Percentiles rank a stretch among this genome's conserved stretches.
Evolutionary conservation across 257 asterid species (phyloP).

Genomic region (Forsythia suspensa): DNA sequence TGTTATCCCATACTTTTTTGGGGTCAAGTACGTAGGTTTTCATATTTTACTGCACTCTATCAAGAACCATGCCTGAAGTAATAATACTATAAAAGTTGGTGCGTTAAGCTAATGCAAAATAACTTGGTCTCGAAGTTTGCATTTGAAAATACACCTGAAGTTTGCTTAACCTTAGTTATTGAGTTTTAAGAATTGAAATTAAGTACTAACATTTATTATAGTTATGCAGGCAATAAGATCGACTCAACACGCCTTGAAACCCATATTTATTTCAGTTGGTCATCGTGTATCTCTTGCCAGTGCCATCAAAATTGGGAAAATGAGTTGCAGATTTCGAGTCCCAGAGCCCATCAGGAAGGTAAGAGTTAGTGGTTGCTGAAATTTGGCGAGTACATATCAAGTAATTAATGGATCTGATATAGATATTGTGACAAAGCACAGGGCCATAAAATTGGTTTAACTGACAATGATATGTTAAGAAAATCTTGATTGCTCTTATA

Average conservation of each 20-base stretch:
- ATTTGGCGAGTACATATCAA: not conserved
- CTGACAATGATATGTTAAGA: not conserved
- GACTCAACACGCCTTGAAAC: slow-evolving; percentile 57
- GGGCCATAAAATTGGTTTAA: not conserved
- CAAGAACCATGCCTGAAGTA: too few relatives aligned
- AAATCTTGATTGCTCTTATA: not conserved
- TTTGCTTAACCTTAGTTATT: not conserved
- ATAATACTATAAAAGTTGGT: not conserved
- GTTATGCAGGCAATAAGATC: slow-evolving; percentile 75
- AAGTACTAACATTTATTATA: not conserved
- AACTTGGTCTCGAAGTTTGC: not conserved
- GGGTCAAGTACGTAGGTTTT: too few relatives aligned
- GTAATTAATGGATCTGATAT: not conserved
- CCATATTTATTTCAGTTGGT: slow-evolving; percentile 82
- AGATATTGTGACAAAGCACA: not conserved
- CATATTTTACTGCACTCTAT: too few relatives aligned
- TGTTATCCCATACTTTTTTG: too few relatives aligned
- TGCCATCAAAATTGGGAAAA: slow-evolving; percentile 58
- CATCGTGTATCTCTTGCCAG: slow-evolving; percentile 73
- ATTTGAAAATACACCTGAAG: not conserved
- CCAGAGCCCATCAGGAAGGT: slow-evolving; percentile 97
- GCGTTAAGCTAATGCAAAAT: not conserved
- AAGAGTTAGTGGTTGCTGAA: slow-evolving; percentile 12
- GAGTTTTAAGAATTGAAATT: not conserved
- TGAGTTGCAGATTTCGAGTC: slow-evolving; percentile 67